Conservation (phyloP, 345 rosid species). For the Citropsis articulata region DNA sequence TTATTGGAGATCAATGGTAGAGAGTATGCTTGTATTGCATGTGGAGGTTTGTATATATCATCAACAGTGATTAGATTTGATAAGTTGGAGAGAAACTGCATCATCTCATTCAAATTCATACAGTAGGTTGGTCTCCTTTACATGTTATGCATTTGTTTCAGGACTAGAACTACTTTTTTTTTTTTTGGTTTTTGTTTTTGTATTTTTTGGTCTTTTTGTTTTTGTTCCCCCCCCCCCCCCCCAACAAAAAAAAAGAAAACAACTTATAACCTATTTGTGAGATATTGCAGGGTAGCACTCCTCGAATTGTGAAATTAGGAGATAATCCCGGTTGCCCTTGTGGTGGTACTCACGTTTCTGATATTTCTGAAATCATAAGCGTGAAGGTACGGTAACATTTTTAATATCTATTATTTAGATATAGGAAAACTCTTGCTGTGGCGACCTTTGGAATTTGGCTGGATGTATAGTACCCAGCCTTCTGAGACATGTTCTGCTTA, state of each 20-base stretch:
- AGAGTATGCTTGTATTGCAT: neutral
- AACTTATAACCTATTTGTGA: neutral
- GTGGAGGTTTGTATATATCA: neutral
- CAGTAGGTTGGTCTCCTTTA: neutral
- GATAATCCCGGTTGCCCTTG: slow-evolving; percentile 74
- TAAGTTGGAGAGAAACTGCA: neutral
- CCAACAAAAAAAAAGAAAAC: no score
- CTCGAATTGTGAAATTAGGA: slow-evolving; percentile 71
- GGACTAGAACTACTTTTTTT: neutral
- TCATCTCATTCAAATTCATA: neutral
- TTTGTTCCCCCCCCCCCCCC: no score
- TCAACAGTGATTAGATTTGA: neutral
- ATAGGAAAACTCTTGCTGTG: neutral
- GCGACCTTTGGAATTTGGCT: neutral
- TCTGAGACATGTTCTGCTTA: neutral
- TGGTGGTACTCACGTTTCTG: slow-evolving; percentile 87
- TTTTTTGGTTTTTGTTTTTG: neutral
- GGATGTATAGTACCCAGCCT: neutral
- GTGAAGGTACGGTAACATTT: slow-evolving; percentile 49
- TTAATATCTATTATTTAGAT: neutral
- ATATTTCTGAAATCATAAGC: slow-evolving; percentile 63
- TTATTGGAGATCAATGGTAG: neutral
- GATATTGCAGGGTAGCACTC: slow-evolving; percentile 63
- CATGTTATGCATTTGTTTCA: neutral
- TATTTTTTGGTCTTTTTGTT: no score